Evolutionary conservation across 345 rosid genomes (phyloP).

Genomic region (Hibiscus tridactylites): DNA sequence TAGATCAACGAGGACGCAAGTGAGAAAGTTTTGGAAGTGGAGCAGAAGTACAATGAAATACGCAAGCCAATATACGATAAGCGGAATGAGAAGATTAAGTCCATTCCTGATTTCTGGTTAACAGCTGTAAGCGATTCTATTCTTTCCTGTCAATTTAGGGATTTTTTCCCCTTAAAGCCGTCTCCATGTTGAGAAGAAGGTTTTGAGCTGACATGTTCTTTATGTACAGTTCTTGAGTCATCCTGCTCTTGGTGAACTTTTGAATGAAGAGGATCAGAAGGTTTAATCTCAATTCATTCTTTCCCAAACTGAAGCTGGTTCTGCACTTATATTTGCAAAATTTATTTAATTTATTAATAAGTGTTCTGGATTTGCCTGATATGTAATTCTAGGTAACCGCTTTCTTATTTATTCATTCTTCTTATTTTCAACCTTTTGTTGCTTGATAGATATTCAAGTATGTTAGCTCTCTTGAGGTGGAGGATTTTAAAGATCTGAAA

Average conservation of each 20-base stretch:
- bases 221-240: constrained; percentile 72
- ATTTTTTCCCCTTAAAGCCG: not conserved
- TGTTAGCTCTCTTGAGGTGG: constrained; percentile 36
- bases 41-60: constrained; percentile 67
- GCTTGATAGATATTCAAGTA: constrained; percentile 58
- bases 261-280: constrained; percentile 90
- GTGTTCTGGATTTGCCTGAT: not conserved
- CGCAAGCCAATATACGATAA: constrained; percentile 83
- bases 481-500: constrained; percentile 55
- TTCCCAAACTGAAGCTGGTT: not conserved
- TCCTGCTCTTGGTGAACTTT: constrained; percentile 72
- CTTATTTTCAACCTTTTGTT: not conserved
- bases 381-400: not conserved
- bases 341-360: not conserved
- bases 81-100: constrained; percentile 59
- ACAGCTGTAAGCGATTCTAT: constrained; percentile 61
- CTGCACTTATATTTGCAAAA: not conserved
- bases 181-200: not conserved
- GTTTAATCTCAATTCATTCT: constrained; percentile 28
- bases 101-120: constrained; percentile 88
- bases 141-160: not conserved
- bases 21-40: constrained; percentile 83
- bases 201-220: not conserved
- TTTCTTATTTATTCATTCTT: not conserved
- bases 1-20: constrained; percentile 94